Conservation (phyloP, 352 stramenopile genomes). For the Aphanomyces invadans region DNA sequence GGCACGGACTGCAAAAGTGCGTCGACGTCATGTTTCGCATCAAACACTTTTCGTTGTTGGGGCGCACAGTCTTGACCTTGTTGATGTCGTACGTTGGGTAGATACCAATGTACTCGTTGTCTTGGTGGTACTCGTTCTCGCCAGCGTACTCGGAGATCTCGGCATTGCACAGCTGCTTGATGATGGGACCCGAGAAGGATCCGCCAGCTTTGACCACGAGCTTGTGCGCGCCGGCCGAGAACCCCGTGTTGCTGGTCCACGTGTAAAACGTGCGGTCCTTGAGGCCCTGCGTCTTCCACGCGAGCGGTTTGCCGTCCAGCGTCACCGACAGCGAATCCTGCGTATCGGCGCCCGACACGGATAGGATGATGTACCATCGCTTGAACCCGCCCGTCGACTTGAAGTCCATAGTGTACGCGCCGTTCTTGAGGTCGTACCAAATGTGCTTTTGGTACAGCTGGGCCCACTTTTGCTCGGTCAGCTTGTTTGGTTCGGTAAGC, state of each 20-base stretch:
- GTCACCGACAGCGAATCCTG: constrained; percentile 30
- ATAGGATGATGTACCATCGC: constrained; percentile 30
- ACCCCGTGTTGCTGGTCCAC: constrained; percentile 28
- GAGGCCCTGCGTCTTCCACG: constrained; percentile 30
- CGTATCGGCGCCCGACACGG: constrained; percentile 29
- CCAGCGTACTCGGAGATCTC: constrained; percentile 33
- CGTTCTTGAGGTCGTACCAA: constrained; percentile 33
- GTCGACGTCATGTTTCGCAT: constrained; percentile 40
- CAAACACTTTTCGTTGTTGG: constrained; percentile 33
- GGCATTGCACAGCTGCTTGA: constrained; percentile 35
- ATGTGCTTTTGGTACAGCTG: constrained; percentile 34
- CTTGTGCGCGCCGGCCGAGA: constrained; percentile 27
- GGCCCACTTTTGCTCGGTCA: constrained; percentile 28
- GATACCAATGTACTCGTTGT: constrained; percentile 30
- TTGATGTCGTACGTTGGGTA: constrained; percentile 34
- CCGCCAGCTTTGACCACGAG: constrained; percentile 30
- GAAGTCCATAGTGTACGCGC: constrained; percentile 32
- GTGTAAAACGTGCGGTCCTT: constrained; percentile 33
- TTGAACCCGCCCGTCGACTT: constrained; percentile 32
- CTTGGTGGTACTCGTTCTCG: constrained; percentile 27
- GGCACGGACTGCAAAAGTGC: constrained; percentile 35
- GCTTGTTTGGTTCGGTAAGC: constrained; percentile 28
- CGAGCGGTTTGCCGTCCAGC: constrained; percentile 27
- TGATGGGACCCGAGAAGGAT: constrained; percentile 27
- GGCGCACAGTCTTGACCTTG: constrained; percentile 31